Evolutionary conservation across 2,329 filamentous ascomycete genomes (phyloP).

Genomic region (Bipolaris victoriae): DNA sequence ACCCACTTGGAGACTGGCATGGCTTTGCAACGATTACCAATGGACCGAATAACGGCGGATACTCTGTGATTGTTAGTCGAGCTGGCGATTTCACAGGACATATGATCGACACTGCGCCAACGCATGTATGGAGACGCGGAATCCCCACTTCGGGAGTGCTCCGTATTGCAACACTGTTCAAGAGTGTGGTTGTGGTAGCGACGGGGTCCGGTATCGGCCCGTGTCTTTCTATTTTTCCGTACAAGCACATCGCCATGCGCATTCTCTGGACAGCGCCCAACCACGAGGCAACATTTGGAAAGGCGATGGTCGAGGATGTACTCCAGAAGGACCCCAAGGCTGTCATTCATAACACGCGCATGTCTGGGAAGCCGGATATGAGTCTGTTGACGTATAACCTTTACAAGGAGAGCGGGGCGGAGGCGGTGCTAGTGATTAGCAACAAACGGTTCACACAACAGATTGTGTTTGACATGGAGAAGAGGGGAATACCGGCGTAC

Average conservation of each 20-base stretch:
- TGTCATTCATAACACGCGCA: constrained; percentile 71
- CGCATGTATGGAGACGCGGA: constrained; percentile 47
- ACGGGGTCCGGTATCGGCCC: constrained; percentile 50
- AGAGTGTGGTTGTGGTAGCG: constrained; percentile 46
- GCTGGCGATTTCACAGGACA: constrained; percentile 49
- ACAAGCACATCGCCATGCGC: constrained; percentile 57
- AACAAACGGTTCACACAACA: constrained; percentile 72
- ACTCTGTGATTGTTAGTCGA: constrained; percentile 46
- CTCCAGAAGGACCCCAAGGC: constrained; percentile 65
- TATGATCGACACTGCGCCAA: constrained; percentile 41
- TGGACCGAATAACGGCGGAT: constrained; percentile 33
- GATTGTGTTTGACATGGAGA: constrained; percentile 72
- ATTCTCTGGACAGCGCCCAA: constrained; percentile 74
- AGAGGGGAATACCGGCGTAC: constrained; percentile 68
- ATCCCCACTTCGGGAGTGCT: constrained; percentile 47
- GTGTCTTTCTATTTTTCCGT: constrained; percentile 60
- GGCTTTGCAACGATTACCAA: constrained; percentile 51
- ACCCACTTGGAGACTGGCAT: constrained; percentile 47
- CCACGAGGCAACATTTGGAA: constrained; percentile 70
- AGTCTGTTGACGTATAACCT: constrained; percentile 63
- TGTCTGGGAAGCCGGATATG: constrained; percentile 68
- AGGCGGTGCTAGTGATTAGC: constrained; percentile 75
- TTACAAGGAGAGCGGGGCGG: constrained; percentile 58
- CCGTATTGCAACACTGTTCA: constrained; percentile 46
- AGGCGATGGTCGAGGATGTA: constrained; percentile 65